Conservation (phyloP, 202 grass and related monocot genomes). For the Dendrocalamus latiflorus region DNA sequence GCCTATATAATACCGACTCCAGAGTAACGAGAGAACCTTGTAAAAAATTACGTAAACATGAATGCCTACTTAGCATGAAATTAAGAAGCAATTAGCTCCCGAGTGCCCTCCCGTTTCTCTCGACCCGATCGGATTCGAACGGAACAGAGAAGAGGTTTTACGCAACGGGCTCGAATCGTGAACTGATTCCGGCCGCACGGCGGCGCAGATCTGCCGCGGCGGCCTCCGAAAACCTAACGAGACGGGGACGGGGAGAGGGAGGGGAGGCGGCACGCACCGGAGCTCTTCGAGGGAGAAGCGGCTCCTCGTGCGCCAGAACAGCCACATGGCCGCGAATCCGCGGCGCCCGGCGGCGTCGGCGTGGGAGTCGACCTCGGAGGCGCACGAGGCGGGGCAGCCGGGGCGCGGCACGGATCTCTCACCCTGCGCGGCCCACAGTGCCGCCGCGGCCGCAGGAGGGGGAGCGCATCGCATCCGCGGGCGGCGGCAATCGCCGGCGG, state of each 20-base stretch:
- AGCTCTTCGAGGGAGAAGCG: slow-evolving; percentile 95
- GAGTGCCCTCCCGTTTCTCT: not conserved
- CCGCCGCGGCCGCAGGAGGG: slow-evolving; percentile 20
- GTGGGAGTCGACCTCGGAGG: not conserved
- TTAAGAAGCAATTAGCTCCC: slow-evolving; percentile 3
- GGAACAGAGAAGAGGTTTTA: not conserved
- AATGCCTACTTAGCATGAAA: not conserved
- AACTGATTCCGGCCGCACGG: not conserved
- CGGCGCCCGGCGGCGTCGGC: not conserved
- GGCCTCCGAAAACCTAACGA: not conserved
- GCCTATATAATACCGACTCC: not conserved
- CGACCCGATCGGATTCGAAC: not conserved
- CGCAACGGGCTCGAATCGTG: not conserved
- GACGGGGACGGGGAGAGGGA: not conserved
- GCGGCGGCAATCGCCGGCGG: slow-evolving; percentile 36
- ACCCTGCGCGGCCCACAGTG: slow-evolving; percentile 21
- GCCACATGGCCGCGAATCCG: slow-evolving; percentile 63
- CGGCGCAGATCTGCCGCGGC: slow-evolving; percentile 17
- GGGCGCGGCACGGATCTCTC: not conserved
- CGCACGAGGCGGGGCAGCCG: not conserved
- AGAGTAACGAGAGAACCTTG: not conserved
- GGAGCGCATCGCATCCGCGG: slow-evolving; percentile 40
- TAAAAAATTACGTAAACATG: not conserved
- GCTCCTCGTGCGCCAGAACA: slow-evolving; percentile 86
- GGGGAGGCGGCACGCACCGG: slow-evolving; percentile 49